Evolutionary conservation across 129 eudicot genomes (phyloP).

Genomic region (Pulicaria dysenterica): DNA sequence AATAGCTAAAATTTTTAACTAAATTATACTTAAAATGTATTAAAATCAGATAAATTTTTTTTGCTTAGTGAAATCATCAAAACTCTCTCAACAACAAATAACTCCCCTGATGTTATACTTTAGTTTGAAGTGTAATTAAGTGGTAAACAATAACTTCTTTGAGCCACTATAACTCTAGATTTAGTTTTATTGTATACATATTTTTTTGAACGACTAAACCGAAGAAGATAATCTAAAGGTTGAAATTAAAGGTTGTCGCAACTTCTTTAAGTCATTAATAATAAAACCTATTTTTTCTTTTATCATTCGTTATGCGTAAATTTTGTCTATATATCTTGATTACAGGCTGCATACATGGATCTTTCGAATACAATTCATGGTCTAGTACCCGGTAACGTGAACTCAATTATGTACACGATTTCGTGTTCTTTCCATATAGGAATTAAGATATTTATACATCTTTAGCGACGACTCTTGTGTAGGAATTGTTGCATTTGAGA

Average conservation of each 20-base stretch:
- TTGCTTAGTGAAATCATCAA: too few relatives aligned
- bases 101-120: too few relatives aligned
- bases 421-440: not conserved
- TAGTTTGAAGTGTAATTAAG: too few relatives aligned
- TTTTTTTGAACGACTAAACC: too few relatives aligned
- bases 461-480: slow-evolving; percentile 6
- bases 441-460: not conserved
- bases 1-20: too few relatives aligned
- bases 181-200: too few relatives aligned
- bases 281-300: not conserved
- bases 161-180: not conserved
- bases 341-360: slow-evolving; percentile 58
- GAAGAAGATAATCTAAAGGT: too few relatives aligned
- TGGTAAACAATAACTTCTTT: too few relatives aligned
- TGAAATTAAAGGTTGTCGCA: not conserved
- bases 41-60: too few relatives aligned
- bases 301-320: too few relatives aligned
- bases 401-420: slow-evolving; percentile 34
- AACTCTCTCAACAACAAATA: too few relatives aligned
- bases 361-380: slow-evolving; percentile 38
- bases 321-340: not conserved
- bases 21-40: too few relatives aligned
- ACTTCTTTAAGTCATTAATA: not conserved
- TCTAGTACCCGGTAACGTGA: slow-evolving; percentile 38
- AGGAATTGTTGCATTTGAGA: slow-evolving; percentile 67